phyloP scores from a whole-genome alignment of 257 asterid species.

The Lycium ferocissimum region DNA sequence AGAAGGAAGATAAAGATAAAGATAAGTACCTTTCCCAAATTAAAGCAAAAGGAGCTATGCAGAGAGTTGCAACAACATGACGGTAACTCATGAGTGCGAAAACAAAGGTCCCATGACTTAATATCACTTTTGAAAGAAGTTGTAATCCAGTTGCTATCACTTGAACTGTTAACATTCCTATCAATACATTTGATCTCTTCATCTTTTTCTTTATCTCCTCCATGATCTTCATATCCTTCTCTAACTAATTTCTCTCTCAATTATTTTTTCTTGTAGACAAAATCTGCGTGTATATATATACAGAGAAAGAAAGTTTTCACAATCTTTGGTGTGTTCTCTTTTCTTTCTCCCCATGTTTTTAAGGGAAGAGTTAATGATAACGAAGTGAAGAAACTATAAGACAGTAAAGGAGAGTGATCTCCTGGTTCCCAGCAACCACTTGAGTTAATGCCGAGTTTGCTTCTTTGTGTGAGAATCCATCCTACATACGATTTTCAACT shows the following conservation, averaged over 20 bases:
- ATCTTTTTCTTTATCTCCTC: constrained; percentile 30
- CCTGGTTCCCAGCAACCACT: constrained; percentile 17
- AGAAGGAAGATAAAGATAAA: background rate
- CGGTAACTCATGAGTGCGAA: constrained; percentile 67
- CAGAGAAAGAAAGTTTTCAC: background rate
- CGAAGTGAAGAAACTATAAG: background rate
- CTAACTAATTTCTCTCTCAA: too few relatives aligned
- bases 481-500: background rate
- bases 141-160: constrained; percentile 58
- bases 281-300: background rate
- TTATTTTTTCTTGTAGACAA: background rate
- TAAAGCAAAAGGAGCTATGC: constrained; percentile 58
- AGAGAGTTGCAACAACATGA: constrained; percentile 52
- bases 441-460: background rate
- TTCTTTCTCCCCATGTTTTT: constrained; percentile 3
- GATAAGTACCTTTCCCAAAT: constrained; percentile 53
- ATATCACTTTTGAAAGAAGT: constrained; percentile 60
- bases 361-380: background rate
- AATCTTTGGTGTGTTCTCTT: background rate
- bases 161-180: constrained; percentile 66
- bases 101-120: constrained; percentile 54
- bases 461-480: constrained; percentile 7
- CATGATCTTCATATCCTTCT: background rate
- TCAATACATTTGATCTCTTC: constrained; percentile 33
- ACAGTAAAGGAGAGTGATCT: constrained; percentile 2